Evolutionary conservation across 2,329 filamentous ascomycete species (phyloP), one percentile per base, ranked within the genome.

Genomic region (Fusarium udum): DNA sequence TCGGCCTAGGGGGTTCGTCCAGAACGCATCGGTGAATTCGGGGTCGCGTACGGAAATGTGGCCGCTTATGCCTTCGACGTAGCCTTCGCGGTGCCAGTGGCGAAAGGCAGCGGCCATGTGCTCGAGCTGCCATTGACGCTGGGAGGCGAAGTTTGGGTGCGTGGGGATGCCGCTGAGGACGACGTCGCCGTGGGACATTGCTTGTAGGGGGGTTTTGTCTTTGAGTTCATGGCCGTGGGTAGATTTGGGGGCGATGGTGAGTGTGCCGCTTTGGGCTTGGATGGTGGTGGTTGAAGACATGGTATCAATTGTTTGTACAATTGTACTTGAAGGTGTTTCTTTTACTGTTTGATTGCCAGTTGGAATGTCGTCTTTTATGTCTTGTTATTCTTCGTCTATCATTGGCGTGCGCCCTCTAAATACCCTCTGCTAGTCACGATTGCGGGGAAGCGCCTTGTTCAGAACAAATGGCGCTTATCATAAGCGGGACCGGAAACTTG

Each of bases 51-150:
- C 88, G 6, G 84, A 87, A 67, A 93, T 92, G 79, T 93, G 91
- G 1, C 91, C 91, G 34, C 86, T 85, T 84, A 92, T 92, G 61
- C 92, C 92, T 80, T 93, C 91, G 1, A 88, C 90, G 80, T 89
- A 92, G 56, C 89, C 90, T 75, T 89, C 87, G 52, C 90, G 87
- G 4, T 90, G 85, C 79, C 92, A 93, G 78, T 92, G 87, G 34
- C 92, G 89, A 81, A 93, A 93, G 8, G 90, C 90, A 7, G 87
- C 87, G 12, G 90, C 89, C 84, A 92, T 91, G 78, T 92, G 90
- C 42, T 88, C 85, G 8, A 92, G 84, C 56, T 78, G 77, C 78
- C 78, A 79, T 45, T 78, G 69, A n/a, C 78, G 70, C 15, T 80
- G 75, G 0, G 73, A 73, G 2, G 67, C 51, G 57, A 79, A 79